Evolutionary conservation across 192 early-diverging fungal species (phyloP).

Genomic region (Endogone sp.): DNA sequence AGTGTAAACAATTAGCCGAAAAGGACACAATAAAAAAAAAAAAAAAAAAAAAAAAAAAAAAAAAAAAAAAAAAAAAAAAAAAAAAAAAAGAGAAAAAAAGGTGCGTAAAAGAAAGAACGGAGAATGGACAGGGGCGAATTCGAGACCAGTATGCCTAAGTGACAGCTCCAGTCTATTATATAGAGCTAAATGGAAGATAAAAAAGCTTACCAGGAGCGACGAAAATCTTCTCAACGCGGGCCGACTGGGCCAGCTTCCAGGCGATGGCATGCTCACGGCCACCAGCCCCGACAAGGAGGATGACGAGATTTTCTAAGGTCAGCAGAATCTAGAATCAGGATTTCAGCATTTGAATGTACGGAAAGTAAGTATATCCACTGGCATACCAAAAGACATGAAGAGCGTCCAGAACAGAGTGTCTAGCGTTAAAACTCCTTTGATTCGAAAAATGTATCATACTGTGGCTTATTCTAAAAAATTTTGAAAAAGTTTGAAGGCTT

Average conservation of each 20-base stretch:
- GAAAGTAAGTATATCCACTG: neutral
- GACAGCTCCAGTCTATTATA: too few relatives aligned
- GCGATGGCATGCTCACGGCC: conserved; percentile 97
- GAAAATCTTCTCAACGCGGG: conserved; percentile 74
- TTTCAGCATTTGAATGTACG: neutral
- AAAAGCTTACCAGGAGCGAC: conserved; percentile 82
- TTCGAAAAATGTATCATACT: too few relatives aligned
- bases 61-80: too few relatives aligned
- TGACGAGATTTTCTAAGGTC: conserved; percentile 47
- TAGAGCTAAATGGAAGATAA: too few relatives aligned
- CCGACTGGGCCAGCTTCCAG: conserved; percentile 81
- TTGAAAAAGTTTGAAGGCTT: too few relatives aligned
- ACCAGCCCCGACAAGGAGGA: conserved; percentile 90
- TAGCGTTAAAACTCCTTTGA: neutral
- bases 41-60: too few relatives aligned
- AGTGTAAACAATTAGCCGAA: too few relatives aligned
- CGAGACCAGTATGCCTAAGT: too few relatives aligned
- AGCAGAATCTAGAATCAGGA: too few relatives aligned
- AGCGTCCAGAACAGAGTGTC: neutral
- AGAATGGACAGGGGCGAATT: neutral
- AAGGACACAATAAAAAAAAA: too few relatives aligned
- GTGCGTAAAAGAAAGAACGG: neutral
- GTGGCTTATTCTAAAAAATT: neutral
- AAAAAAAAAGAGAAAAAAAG: too few relatives aligned
- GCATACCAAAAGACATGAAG: neutral